Base-by-base conservation (phyloP, 1,139 yeast species). In the Saccharomyces hybrid region DNA sequence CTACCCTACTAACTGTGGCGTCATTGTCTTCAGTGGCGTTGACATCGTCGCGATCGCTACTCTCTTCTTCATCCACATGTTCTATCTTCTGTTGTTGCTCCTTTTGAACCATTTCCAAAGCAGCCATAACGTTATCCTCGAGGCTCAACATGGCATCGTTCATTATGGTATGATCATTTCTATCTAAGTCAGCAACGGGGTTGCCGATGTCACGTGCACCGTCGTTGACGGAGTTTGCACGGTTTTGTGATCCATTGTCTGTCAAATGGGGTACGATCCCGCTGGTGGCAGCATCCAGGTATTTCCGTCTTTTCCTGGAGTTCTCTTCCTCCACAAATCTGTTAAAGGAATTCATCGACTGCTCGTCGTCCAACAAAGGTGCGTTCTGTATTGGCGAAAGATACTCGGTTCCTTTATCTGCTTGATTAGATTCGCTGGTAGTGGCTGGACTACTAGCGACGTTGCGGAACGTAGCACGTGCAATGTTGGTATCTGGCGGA, bases 101-200 rank as follows among this genome's bases (percentile, higher is more conserved):
- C 47, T 68, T 61, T 59, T 80, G 84, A 0, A 83, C 87, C 49
- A 83, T 83, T 60, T 83, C 86, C 2, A 84, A 86, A 2, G 84
- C 88, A 0, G 86, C 88, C 55, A 84, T 78, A 11, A 84, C 77
- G 50, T 83, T 82, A 53, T 75, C 78, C 29, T 73, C 78, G 62
- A 70, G 60, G 49, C 62, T 66, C 41, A 67, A 61, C 51, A 72
- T 64, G 7, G 73, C 73, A 32, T 65, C 67, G 44, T 69, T 70
- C 50, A 69, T 62, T 5, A 66, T 54, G 52, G 58, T 62, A 58
- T 71, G 56, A 62, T 68, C 67, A 8, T 61, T 57, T 26, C 55
- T 52, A 29, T 51, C 76, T 69, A 73, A 75, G 29, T 75, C 64
- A 38, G 71, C 32, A 26, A 55, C 59, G 28, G 54, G 56, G 44